Evolutionary conservation across 108 stramenopile species (phyloP), one percentile per base, ranked within the genome.

Genomic region (Aureococcus anophagefferens): DNA sequence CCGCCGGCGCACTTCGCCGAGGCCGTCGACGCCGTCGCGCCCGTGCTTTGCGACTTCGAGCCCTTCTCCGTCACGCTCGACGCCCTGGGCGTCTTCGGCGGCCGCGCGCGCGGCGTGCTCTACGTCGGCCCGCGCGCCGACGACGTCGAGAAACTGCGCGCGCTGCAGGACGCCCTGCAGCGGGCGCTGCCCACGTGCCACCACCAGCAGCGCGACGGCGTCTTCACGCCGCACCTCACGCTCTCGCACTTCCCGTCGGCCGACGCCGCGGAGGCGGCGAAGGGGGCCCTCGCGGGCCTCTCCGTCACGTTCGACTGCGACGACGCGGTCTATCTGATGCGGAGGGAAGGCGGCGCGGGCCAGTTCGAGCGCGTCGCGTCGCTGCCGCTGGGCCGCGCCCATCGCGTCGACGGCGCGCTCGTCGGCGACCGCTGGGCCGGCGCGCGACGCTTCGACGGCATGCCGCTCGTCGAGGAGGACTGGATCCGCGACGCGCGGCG

Each of bases 161-260:
- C 40, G 30, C 35, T 44, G 21, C 67, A 68, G 21, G n/a, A 14
- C 13, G 35, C 0, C 11, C 40, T 40, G 21, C 16, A 25, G 25
- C 37, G 28, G 29, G 11, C 40, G 37, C 18, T 44, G n/a, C 18
- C 67, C 40, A n/a, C n/a, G 5, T 35, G 35, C 66, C 25, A 35
- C 0, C 9, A 11, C 35, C 66, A 66, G 18, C 66, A 33, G 25
- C 32, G 5, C 11, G 35, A 32, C 11, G 34, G 66, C 32, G 14
- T 25, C 33, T 68, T 68, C 40, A 30, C 29, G 37, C 67, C 67
- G 29, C 67, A 68, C 37, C 14, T 68, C n/a, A 68, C 67, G 0
- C 5, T 68, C 11, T 40, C 67, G n/a, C 67, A 68, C 44, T 68
- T 68, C 28, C 3, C 3, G 25, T 33, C 32, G 0, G 5, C 13